Evolutionary conservation across 176 grass and related monocot genomes (phyloP), one percentile per base, ranked within the genome.

Genomic region (Phoenix roebelenii): DNA sequence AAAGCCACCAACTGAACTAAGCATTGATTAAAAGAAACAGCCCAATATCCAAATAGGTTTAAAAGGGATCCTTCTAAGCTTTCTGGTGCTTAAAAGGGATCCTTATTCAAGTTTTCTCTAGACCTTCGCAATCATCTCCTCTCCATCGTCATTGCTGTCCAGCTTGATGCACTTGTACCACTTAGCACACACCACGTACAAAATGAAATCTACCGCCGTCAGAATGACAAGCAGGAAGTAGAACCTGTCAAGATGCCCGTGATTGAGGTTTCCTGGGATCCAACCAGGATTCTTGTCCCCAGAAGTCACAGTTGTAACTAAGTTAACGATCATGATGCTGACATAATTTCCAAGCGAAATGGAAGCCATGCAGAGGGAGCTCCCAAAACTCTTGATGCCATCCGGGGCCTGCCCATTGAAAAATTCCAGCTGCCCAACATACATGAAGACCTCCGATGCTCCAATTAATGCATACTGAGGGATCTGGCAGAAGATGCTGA

Each of bases 401-500:
- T 88, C 85, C 10, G 89, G 89, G 4, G 85, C 81, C 76, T 95
- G 83, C 2, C 78, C 81, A 18, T 84, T 93, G 77, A 93, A 93
- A 77, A 93, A 93, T 52, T 93, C 89, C 10, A 93, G 77, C 66
- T 88, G 89, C 0, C 89, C 89, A 1, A 93, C 89, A 44, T 93
- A 93, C 89, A 95, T 95, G 77, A 88, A 95, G 54, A 88, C 89
- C 77, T 95, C 89, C 19, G 89, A 88, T 4, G 81, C 85, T 17
- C 89, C 89, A 25, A 88, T 95, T 62, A 88, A 60, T 20, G 75
- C 60, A 71, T 85, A 95, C 76, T 95, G 89, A 30, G 89, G 89
- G 52, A 88, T 76, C 50, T 89, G 89, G 85, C 89, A 88, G 50
- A 95, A 52, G 22, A 95, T 77, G 57, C 71, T 85, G 44, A 95